phyloP scores from a whole-genome alignment of 139 green algal genomes.

The Parachlorella kessleri region DNA sequence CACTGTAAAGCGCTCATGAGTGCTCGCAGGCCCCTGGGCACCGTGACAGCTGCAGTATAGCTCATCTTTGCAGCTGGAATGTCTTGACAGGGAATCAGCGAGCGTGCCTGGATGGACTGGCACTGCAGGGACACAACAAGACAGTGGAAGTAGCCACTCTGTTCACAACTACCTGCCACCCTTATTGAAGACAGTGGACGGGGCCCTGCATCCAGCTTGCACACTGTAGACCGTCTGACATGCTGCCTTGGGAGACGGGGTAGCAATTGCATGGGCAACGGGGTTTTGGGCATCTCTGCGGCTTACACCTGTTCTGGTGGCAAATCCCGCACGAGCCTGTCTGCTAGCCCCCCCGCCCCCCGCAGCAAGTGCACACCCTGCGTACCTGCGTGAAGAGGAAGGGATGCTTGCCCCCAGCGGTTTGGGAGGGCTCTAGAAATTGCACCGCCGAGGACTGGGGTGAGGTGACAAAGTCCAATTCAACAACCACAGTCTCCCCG shows the following conservation, averaged over 20 bases:
- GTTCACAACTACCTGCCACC: too few relatives aligned
- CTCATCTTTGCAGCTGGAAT: constrained; percentile 82
- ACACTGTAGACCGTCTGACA: too few relatives aligned
- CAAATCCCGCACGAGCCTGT: too few relatives aligned
- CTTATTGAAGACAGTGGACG: not conserved
- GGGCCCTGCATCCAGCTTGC: not conserved
- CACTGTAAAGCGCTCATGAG: constrained; percentile 75
- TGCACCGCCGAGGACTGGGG: constrained; percentile 71
- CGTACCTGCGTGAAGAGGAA: constrained; percentile 86
- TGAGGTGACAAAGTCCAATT: constrained; percentile 42
- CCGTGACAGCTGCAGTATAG: constrained; percentile 74
- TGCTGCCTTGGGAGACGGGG: not conserved
- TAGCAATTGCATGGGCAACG: not conserved
- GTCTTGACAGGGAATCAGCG: constrained; percentile 92
- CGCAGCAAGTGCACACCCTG: too few relatives aligned
- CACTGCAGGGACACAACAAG: constrained; percentile 62
- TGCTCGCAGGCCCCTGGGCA: constrained; percentile 65
- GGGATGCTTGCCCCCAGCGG: constrained; percentile 77
- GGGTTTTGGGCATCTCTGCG: too few relatives aligned
- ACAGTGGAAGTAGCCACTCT: not conserved
- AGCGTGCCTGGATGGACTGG: constrained; percentile 94
- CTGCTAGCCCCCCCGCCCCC: too few relatives aligned
- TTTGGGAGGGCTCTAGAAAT: constrained; percentile 82
- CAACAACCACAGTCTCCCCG: constrained; percentile 2
- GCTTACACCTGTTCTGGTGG: too few relatives aligned